Percentiles rank a stretch among this genome's conserved stretches.
Conservation (phyloP, 2,329 filamentous ascomycete species). For the Aureobasidium sp. region DNA sequence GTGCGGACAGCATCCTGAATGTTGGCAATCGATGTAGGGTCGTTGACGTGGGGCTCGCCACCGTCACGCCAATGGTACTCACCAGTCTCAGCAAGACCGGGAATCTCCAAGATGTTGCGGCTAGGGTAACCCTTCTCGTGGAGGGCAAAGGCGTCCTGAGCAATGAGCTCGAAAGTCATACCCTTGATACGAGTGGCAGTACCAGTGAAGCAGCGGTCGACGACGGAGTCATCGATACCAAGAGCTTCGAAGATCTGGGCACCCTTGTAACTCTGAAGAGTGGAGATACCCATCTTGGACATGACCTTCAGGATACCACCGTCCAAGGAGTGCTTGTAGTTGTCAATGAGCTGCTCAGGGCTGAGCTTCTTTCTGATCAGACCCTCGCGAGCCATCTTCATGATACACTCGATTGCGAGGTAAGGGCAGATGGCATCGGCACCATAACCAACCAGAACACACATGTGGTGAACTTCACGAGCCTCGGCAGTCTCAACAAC, state of each 20-base stretch:
- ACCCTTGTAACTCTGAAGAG: slow-evolving; percentile 91
- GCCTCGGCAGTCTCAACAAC: slow-evolving; percentile 91
- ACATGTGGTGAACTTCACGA: slow-evolving; percentile 97
- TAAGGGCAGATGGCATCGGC: slow-evolving; percentile 93
- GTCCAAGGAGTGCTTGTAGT: slow-evolving; percentile 95
- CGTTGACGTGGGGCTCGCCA: slow-evolving; percentile 91
- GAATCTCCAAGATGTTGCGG: slow-evolving; percentile 65
- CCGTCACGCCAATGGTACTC: slow-evolving; percentile 99
- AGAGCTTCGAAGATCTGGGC: slow-evolving; percentile 97
- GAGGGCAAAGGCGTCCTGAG: slow-evolving; percentile 88
- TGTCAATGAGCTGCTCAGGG: slow-evolving; percentile 76
- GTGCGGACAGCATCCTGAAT: slow-evolving; percentile 93
- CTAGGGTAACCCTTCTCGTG: slow-evolving; percentile 90
- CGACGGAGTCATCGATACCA: slow-evolving; percentile 83
- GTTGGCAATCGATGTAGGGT: slow-evolving; percentile 89
- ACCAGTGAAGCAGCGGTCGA: slow-evolving; percentile 90
- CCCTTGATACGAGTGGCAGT: slow-evolving; percentile 92
- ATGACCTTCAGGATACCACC: slow-evolving; percentile 97
- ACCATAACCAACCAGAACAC: slow-evolving; percentile 92
- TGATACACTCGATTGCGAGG: slow-evolving; percentile 89
- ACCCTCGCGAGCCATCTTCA: slow-evolving; percentile 92
- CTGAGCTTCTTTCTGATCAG: slow-evolving; percentile 84
- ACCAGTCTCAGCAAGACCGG: slow-evolving; percentile 81
- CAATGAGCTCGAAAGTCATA: slow-evolving; percentile 87
- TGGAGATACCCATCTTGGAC: slow-evolving; percentile 99